phyloP scores from a whole-genome alignment of 2,329 filamentous ascomycete genomes.

The Alternaria postmessia region DNA sequence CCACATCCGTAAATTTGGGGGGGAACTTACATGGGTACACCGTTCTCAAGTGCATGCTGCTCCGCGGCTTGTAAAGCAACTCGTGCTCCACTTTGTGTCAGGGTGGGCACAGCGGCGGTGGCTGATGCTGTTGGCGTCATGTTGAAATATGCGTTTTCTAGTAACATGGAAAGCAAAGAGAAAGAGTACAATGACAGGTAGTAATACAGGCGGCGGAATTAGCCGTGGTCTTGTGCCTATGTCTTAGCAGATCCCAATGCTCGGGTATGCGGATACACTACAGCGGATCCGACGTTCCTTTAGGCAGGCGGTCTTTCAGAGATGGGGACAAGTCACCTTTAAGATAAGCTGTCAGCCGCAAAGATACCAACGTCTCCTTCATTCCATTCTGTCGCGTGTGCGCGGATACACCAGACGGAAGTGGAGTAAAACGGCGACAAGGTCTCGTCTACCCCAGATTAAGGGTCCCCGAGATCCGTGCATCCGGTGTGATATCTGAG shows the following conservation, averaged over 20 bases:
- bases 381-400: background rate
- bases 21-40: conserved; percentile 44
- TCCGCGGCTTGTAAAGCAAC: conserved; percentile 41
- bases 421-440: conserved; percentile 22
- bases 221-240: conserved; percentile 15
- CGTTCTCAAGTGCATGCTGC: conserved; percentile 34
- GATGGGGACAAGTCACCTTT: conserved; percentile 6
- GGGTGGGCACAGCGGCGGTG: conserved; percentile 32
- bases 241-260: conserved; percentile 8
- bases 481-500: conserved; percentile 1
- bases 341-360: conserved; percentile 6
- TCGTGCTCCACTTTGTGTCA: conserved; percentile 42
- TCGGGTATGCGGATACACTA: conserved; percentile 19
- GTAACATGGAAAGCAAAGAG: conserved; percentile 2
- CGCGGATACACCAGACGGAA: conserved; percentile 21
- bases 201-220: conserved; percentile 3
- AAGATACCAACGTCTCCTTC: background rate
- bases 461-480: conserved; percentile 1
- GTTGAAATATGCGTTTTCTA: conserved; percentile 9
- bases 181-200: conserved; percentile 1
- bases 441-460: conserved; percentile 12
- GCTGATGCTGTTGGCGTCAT: conserved; percentile 27
- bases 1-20: background rate
- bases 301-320: conserved; percentile 7
- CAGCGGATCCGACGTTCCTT: conserved; percentile 3